A percentile compares a stretch with the other conserved stretches of the same genome.
phyloP scores from a whole-genome alignment of 129 eudicot genomes.

The Lactuca saligna region DNA sequence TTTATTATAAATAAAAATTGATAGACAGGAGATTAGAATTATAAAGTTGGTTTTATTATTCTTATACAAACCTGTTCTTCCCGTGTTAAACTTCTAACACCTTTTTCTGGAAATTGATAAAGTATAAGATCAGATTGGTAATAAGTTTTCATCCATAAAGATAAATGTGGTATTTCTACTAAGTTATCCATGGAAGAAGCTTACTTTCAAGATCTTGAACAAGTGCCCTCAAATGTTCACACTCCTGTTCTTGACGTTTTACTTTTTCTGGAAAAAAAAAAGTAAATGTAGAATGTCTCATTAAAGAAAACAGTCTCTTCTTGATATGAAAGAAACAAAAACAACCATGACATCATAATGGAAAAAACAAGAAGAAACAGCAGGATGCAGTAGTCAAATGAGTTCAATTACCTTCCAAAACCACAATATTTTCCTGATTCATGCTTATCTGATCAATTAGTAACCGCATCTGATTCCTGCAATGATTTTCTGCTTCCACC shows the following conservation, averaged over 20 bases:
- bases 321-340: too few relatives aligned
- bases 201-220: conserved; percentile 78
- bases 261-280: conserved; percentile 63
- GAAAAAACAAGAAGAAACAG: background rate
- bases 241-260: conserved; percentile 57
- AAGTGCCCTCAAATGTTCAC: conserved; percentile 61
- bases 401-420: conserved; percentile 59
- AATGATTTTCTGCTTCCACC: conserved; percentile 77
- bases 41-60: conserved; percentile 12
- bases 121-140: conserved; percentile 16
- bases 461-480: conserved; percentile 61
- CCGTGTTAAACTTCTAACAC: conserved; percentile 36
- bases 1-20: too few relatives aligned
- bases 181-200: conserved; percentile 10
- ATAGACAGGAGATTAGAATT: background rate
- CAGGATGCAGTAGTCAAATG: background rate
- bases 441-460: conserved; percentile 69
- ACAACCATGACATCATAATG: background rate
- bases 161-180: background rate
- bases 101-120: conserved; percentile 51
- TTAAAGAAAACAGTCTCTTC: too few relatives aligned
- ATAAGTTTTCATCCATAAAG: background rate
- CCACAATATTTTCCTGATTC: conserved; percentile 56
- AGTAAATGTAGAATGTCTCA: background rate
- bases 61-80: conserved; percentile 34